Base-by-base conservation (phyloP, 768 basidiomycete species). In the Paxillus rubicundulus region DNA sequence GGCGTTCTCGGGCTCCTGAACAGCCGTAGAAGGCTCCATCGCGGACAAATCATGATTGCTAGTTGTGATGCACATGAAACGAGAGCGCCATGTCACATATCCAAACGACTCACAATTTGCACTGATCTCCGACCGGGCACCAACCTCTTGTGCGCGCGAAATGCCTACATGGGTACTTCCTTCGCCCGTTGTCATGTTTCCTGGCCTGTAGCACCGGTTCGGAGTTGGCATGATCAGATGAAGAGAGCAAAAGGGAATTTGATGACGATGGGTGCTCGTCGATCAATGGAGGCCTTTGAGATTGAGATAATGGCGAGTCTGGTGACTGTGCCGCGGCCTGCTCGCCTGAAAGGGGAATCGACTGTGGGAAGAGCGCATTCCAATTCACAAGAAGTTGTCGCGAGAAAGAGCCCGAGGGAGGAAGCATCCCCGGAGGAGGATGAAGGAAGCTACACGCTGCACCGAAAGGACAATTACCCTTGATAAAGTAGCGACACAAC, bases 51-150 rank as follows among this genome's bases (percentile, higher is more conserved):
- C 61, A 44, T 58, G 69, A 7, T 56, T 49, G 53, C 63, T 61
- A 41, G 37, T 24, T 6, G 48, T 9, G 20, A 46, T 27, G 16
- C 5, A 40, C 55, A 50, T 39, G 52, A 41, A 47, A 47, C 34
- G 21, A 24, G 27, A 16, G 47, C 21, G 30, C 45, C 5, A 14
- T 27, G 3, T 36, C 1, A 39, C 33, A 49, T 24, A 30, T 42
- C 56, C 41, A 32, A 47, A 47, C 5, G 28, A 61, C 74, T 59
- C 61, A 77, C 78, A 77, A 76, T 53, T 61, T 70, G 55, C 75
- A 79, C 7, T 65, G 57, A 33, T 71, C 67, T 14, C 74, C 77
- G 13, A 70, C 60, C 3, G 73, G 76, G 58, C 76, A 79, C 70
- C 70, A 71, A 1, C 74, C 75, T 18, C 68, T 62, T 57, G 74